These are phyloP conservation scores for Suhomyces sp. DNA, from an alignment of 805 yeast species.

Conservation along the genomic window DNA sequence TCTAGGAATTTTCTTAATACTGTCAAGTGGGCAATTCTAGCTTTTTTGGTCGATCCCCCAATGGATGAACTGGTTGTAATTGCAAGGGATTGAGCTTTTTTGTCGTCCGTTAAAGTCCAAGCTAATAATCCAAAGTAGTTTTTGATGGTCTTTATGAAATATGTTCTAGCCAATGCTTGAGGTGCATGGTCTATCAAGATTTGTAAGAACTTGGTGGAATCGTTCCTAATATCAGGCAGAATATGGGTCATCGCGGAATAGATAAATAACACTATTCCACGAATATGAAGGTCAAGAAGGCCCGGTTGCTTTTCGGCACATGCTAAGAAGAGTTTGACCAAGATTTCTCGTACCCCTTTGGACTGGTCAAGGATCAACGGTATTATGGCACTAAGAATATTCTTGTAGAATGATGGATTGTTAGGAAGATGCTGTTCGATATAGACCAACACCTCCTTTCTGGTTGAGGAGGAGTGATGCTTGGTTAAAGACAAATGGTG, in stretches of 20 bases:
- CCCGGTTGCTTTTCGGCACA: constrained; percentile 52
- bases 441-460: constrained; percentile 66
- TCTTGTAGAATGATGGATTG: constrained; percentile 54
- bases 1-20: constrained; percentile 45
- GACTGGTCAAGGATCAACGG: constrained; percentile 71
- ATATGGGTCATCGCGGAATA: constrained; percentile 95
- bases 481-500: constrained; percentile 68
- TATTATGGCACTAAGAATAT: constrained; percentile 53
- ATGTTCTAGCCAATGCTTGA: constrained; percentile 55
- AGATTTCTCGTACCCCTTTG: constrained; percentile 58
- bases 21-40: constrained; percentile 41
- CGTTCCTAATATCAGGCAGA: constrained; percentile 68
- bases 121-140: constrained; percentile 69
- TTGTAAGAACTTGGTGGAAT: constrained; percentile 66
- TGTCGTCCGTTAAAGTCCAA: constrained; percentile 57
- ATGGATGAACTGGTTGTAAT: constrained; percentile 32
- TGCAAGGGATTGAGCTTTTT: constrained; percentile 35
- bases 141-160: constrained; percentile 68
- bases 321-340: constrained; percentile 47
- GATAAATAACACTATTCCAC: constrained; percentile 65
- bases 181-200: constrained; percentile 57
- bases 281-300: constrained; percentile 59
- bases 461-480: constrained; percentile 69
- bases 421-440: constrained; percentile 53
- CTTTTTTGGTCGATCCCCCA: constrained; percentile 35